Conservation (phyloP, 768 basidiomycete species). For the Hygrophoropsis aurantiaca region DNA sequence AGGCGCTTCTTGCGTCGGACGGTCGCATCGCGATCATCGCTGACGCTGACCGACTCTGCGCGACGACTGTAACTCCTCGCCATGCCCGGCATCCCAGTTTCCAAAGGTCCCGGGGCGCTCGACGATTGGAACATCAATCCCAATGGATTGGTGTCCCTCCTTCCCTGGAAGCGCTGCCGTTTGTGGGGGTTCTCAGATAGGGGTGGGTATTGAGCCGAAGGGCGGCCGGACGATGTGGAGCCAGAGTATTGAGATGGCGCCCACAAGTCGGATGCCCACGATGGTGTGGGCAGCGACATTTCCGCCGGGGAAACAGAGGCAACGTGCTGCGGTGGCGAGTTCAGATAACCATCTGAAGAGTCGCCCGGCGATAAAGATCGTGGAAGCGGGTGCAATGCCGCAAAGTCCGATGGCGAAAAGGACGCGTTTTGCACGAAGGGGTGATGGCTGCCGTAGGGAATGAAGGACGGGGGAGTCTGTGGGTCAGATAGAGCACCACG, state of each 20-base stretch:
- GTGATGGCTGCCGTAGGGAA: slow-evolving; percentile 46
- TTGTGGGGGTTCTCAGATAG: slow-evolving; percentile 41
- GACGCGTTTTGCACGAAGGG: slow-evolving; percentile 48
- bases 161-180: slow-evolving; percentile 38
- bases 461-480: slow-evolving; percentile 46
- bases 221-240: slow-evolving; percentile 43
- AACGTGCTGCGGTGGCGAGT: slow-evolving; percentile 42
- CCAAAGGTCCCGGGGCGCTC: slow-evolving; percentile 62
- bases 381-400: slow-evolving; percentile 61
- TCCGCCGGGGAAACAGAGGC: slow-evolving; percentile 64
- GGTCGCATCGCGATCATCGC: slow-evolving; percentile 72
- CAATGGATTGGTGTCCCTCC: slow-evolving; percentile 42
- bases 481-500: slow-evolving; percentile 44
- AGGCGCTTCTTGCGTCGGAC: slow-evolving; percentile 58
- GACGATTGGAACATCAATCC: slow-evolving; percentile 66
- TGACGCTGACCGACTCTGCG: slow-evolving; percentile 61
- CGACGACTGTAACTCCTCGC: slow-evolving; percentile 64
- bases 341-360: slow-evolving; percentile 46
- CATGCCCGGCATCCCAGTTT: slow-evolving; percentile 46
- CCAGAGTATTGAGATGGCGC: slow-evolving; percentile 47
- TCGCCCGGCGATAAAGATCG: slow-evolving; percentile 61
- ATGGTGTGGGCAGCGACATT: slow-evolving; percentile 55
- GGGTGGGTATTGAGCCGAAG: slow-evolving; percentile 49
- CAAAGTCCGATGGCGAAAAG: slow-evolving; percentile 63
- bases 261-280: slow-evolving; percentile 71